A percentile compares a stretch with the other conserved stretches of the same genome.
These are phyloP conservation scores for Trichoderma sp. DNA, from an alignment of 2,329 filamentous ascomycete genomes.

Conservation along the genomic window DNA sequence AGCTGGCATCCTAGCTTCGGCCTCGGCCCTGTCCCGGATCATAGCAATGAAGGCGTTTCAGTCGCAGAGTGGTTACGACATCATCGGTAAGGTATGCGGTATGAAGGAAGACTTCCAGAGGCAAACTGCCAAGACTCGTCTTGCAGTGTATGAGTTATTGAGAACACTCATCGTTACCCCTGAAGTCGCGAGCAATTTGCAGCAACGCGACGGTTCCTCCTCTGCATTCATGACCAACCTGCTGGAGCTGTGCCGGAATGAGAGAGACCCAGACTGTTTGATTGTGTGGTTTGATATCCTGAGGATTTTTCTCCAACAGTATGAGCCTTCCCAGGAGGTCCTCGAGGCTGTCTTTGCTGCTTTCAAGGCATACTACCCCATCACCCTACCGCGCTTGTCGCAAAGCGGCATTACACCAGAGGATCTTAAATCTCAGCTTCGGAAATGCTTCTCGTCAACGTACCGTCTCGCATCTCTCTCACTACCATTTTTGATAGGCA, in stretches of 20 bases:
- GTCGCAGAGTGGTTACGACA: slow-evolving; percentile 44
- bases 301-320: slow-evolving; percentile 44
- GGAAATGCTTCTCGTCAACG: slow-evolving; percentile 53
- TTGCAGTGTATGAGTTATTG: slow-evolving; percentile 51
- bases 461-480: slow-evolving; percentile 43
- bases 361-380: slow-evolving; percentile 60
- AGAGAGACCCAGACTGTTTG: slow-evolving; percentile 56
- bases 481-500: slow-evolving; percentile 54
- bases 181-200: slow-evolving; percentile 42
- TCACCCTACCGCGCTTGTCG: slow-evolving; percentile 51
- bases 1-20: slow-evolving; percentile 54
- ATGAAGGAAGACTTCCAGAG: slow-evolving; percentile 56
- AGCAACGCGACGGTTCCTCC: slow-evolving; percentile 42
- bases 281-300: slow-evolving; percentile 56
- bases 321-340: slow-evolving; percentile 41
- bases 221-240: slow-evolving; percentile 49
- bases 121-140: slow-evolving; percentile 50
- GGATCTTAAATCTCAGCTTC: slow-evolving; percentile 51
- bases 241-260: slow-evolving; percentile 49
- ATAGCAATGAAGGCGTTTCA: slow-evolving; percentile 51
- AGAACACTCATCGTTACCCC: slow-evolving; percentile 42
- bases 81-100: slow-evolving; percentile 48
- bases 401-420: slow-evolving; percentile 54
- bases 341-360: slow-evolving; percentile 50
- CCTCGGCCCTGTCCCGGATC: slow-evolving; percentile 50